A percentile compares a stretch with the other conserved stretches of the same genome.
These are phyloP conservation scores for Lachnellula subtilissima DNA, from an alignment of 2,329 filamentous ascomycete species.

Conservation along the genomic window DNA sequence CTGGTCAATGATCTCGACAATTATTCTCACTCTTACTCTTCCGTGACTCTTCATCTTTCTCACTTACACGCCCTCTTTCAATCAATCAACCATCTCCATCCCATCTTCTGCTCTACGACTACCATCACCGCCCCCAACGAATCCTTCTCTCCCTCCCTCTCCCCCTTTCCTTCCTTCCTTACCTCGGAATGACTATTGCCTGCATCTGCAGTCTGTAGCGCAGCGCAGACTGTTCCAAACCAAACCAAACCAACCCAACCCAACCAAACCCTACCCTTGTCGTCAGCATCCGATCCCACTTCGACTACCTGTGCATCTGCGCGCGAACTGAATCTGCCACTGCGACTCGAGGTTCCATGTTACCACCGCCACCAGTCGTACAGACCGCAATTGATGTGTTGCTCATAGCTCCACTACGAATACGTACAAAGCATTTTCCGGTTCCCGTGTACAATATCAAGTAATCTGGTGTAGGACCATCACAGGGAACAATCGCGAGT, in stretches of 20 bases:
- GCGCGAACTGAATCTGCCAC: not conserved
- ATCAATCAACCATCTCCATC: not conserved
- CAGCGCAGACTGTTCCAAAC: conserved; percentile 9
- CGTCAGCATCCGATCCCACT: conserved; percentile 3
- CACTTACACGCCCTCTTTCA: not conserved
- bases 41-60: not conserved
- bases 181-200: conserved; percentile 6
- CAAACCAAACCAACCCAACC: conserved; percentile 7
- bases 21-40: not conserved
- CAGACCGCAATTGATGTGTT: conserved; percentile 11
- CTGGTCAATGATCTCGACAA: too few species aligned
- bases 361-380: conserved; percentile 6
- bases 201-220: conserved; percentile 10
- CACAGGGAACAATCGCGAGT: not conserved
- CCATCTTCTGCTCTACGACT: not conserved
- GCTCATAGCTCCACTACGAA: not conserved
- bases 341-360: conserved; percentile 16
- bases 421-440: conserved; percentile 1
- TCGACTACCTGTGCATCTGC: conserved; percentile 9
- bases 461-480: not conserved
- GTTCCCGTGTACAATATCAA: conserved; percentile 6
- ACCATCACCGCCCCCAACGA: not conserved
- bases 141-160: not conserved
- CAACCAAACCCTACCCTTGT: not conserved
- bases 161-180: not conserved